Evolutionary conservation across 2,329 filamentous ascomycete species (phyloP).

Genomic region (Chaetomiaceae sp.): DNA sequence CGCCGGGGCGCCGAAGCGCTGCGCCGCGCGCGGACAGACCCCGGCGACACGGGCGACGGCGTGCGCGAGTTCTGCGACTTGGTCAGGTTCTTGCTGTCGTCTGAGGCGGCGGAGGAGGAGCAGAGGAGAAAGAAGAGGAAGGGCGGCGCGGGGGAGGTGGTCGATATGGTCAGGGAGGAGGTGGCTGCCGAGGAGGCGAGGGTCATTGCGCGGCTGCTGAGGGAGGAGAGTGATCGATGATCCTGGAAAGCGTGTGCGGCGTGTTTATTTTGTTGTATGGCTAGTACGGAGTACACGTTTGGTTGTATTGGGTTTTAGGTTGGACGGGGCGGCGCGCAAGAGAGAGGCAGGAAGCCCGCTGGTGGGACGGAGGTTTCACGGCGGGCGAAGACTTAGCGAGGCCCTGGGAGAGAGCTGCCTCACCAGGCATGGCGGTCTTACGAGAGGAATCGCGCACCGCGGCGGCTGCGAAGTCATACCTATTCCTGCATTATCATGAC

Average conservation of each 20-base stretch:
- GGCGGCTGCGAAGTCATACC: neutral
- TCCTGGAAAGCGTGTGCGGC: neutral
- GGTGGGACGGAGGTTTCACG: too few species aligned
- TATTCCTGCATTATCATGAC: slow-evolving; percentile 8
- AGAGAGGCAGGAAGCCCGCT: too few species aligned
- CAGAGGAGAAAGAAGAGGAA: slow-evolving; percentile 22
- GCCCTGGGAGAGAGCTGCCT: too few species aligned
- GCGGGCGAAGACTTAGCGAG: too few species aligned
- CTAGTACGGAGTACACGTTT: too few species aligned
- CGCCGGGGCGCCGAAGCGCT: slow-evolving; percentile 50
- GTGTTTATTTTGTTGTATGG: too few species aligned
- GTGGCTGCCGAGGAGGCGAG: slow-evolving; percentile 42
- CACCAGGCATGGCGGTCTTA: too few species aligned
- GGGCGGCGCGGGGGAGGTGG: slow-evolving; percentile 24
- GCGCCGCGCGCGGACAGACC: slow-evolving; percentile 42
- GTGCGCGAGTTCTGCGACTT: slow-evolving; percentile 56
- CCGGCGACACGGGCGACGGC: slow-evolving; percentile 51
- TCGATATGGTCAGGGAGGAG: slow-evolving; percentile 36
- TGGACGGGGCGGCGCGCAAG: too few species aligned
- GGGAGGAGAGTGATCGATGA: slow-evolving; percentile 31
- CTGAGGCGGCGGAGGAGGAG: too few species aligned
- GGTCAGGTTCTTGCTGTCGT: slow-evolving; percentile 45
- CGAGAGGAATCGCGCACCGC: neutral
- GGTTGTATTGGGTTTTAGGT: too few species aligned
- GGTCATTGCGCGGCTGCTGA: slow-evolving; percentile 44